phyloP scores from a whole-genome alignment of 345 rosid genomes.

The Pistacia atlantica region DNA sequence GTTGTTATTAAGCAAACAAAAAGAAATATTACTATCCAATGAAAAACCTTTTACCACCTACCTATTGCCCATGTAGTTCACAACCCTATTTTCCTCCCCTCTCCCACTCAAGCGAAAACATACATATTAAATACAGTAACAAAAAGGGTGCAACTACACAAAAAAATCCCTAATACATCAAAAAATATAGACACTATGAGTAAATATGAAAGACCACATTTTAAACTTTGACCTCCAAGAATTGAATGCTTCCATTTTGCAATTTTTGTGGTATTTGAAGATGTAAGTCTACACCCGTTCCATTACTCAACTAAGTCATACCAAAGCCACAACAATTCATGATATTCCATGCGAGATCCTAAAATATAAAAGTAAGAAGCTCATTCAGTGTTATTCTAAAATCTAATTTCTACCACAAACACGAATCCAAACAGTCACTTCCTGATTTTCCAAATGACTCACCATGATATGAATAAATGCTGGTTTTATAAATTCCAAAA shows the following conservation, averaged over 20 bases:
- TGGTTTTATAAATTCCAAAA: constrained; percentile 79
- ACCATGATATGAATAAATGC: constrained; percentile 86
- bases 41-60: neutral
- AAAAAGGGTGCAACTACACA: neutral
- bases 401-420: neutral
- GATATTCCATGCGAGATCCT: neutral
- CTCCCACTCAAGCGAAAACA: neutral
- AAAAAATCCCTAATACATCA: neutral
- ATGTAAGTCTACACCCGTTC: neutral
- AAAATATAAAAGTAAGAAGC: neutral
- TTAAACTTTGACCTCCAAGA: neutral
- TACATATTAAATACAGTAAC: neutral
- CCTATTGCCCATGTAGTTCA: neutral
- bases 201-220: neutral
- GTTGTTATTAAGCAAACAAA: neutral
- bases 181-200: neutral
- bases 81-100: neutral
- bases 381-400: neutral
- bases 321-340: neutral
- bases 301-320: neutral
- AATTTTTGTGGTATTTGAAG: too few species aligned
- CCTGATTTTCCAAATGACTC: constrained; percentile 26
- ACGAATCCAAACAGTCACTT: neutral
- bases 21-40: neutral
- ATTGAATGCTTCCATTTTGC: neutral